Evolutionary conservation across 768 basidiomycete genomes (phyloP), one percentile per base, ranked within the genome.

Genomic region (Boletus sp.): DNA sequence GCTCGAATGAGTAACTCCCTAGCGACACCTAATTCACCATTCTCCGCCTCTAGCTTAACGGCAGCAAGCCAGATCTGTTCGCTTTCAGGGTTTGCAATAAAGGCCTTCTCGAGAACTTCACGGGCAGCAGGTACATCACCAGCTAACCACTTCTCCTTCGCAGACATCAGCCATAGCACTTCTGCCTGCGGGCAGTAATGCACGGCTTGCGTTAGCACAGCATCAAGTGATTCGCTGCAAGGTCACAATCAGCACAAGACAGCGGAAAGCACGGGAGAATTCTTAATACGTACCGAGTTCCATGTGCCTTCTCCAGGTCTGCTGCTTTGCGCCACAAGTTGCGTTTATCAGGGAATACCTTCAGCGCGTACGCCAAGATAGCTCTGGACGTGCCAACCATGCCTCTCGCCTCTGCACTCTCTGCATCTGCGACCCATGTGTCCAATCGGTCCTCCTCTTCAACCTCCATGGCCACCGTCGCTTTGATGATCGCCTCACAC

Each of bases 51-150:
- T 6, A 98, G 79, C 72, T 98, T 98, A 60, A 96, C 92, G 30
- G 96, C 97, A 3, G 96, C 97, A 52, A 99, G 77, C 94, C 95
- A 98, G 67, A 99, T 98, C 62, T 89, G 87, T 75, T 98, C 97
- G 68, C 92, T 95, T 71, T 98, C 94, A 12, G 94, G 92, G 68
- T 98, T 98, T 54, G 93, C 92, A 50, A 89, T 83, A 78, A 98
- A 98, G 0, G 97, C 94, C 39, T 82, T 82, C 58, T 89, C 92
- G 14, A 98, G 85, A 14, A 96, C 90, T 61, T 87, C 85, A 36
- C 94, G 89, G 2, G 97, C 93, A n/a, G 87, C 89, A 2, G 87
- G 84, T 14, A 98, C 92, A 66, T 98, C 92, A 7, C 91, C 92
- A 11, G 80, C 77, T 15, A 93, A 68, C 96, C 96, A 99, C 70